Base-by-base conservation (phyloP, 768 basidiomycete species). In the Tricholomella constricta region DNA sequence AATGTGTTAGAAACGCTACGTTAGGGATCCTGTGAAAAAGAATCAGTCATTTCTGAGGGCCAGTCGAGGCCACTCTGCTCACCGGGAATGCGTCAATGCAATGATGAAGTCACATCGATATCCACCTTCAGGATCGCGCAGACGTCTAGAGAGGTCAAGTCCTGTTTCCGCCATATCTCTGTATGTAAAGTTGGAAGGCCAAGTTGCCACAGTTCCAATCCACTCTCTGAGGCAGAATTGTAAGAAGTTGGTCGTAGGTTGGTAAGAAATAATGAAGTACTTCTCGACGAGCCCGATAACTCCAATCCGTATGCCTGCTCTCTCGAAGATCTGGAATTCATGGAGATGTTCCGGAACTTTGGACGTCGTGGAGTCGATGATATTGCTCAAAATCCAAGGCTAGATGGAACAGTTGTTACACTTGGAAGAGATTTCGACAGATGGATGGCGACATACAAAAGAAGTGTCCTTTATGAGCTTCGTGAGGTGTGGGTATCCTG, bases 381-480 rank as follows among this genome's bases (percentile, higher is more conserved):
- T 89, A 63, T 97, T 97, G 64, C 91, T 93, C 52, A 96, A 66
- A 27, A 96, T 70, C 94, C 94, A 95, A 17, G 94, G 92, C 89
- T 91, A 61, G 19, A 26, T n/a, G 19, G 34, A 29, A 48, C 19
- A 29, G 27, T 31, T 45, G 34, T 26, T 37, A 42, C 44, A 40
- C 37, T 22, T 10, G 9, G 3, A 31, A 23, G 26, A 31, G 26
- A 53, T 45, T 25, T 26, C 40, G 34, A 26, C 20, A 57, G 31
- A 41, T 47, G 36, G 41, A 45, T 2, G 14, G 35, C 25, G 14
- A 75, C 85, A 58, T 60, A 90, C 91, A 70, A 94, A 95, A 15
- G 71, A 81, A 4, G 85, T 88, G 53, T 89, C 86, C 36, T 80
- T 61, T 42, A 94, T 78, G 20, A 97, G 77, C 61, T 83, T 82